Base-by-base conservation (phyloP, 1,284 basidiomycete species). In the Gyrodon tennesseensis region DNA sequence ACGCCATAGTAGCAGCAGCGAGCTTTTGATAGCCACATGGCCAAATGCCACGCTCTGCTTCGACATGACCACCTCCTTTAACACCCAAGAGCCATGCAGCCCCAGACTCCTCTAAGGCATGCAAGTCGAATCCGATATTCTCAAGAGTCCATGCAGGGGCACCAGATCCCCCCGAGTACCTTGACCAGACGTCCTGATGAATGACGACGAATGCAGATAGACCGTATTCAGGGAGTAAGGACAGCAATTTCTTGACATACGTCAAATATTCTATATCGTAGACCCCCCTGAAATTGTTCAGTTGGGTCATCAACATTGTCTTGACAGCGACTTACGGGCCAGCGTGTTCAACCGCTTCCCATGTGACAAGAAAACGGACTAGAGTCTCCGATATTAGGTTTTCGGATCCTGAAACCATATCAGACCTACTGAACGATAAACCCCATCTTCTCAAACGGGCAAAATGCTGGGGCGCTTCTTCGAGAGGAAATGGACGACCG, bases 151-250 rank as follows among this genome's bases (percentile, higher is more conserved):
- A 98, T 3, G 92, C 92, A 2, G 93, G 93, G 5, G 93, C 93
- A 7, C 93, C 94, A 3, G 92, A 94, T 5, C 96, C 97, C 23
- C 96, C 97, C 13, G 87, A 89, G 71, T 95, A 94, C 9, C 96
- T 87, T 3, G 94, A 97, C 94, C 95, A 99, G 34, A 98, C 94
- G 73, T 96, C 93, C 78, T 95, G 93, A 73, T 95, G 93, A 61
- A 94, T 75, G 3, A 85, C 86, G 21, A 99, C 84, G 72, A 96
- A 94, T 7, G 90, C 91, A 4, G 86, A 83, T 34, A 99, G 76
- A 3, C 94, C 94, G 66, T 92, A 93, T 65, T 89, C 76, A 0
- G 91, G 88, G 63, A 98, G 83, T n/a, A 94, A 76, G 1, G 84
- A 82, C 11, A 99, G 81, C 4, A 99, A 77, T 2, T 80, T 73